Conservation (phyloP, 139 green algal genomes). For the Desmodesmus armatus region DNA sequence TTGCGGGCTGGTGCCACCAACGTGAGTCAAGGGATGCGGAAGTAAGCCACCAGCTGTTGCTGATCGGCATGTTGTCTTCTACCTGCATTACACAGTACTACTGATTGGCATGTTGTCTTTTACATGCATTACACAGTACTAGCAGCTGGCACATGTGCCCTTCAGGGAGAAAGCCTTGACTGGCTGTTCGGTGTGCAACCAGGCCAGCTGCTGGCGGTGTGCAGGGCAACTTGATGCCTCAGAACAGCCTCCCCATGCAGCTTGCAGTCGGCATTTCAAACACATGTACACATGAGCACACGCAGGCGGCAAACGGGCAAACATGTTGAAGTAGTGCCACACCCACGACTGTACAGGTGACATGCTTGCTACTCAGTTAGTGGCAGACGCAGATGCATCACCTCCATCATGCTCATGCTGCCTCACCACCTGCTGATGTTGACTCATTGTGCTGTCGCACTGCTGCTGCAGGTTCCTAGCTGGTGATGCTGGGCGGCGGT, state of each 20-base stretch:
- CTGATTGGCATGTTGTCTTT: background rate
- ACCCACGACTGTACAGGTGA: no score
- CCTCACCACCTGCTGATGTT: background rate
- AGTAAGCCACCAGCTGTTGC: background rate
- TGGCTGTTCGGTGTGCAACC: background rate
- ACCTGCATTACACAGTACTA: no score
- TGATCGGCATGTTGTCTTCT: background rate
- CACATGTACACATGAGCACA: no score
- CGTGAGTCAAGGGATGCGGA: constrained; percentile 79
- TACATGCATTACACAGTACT: no score
- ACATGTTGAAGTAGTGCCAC: no score
- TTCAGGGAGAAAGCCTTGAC: no score
- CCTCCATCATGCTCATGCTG: background rate
- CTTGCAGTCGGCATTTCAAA: no score
- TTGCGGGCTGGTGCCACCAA: constrained; percentile 78
- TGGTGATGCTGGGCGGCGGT: constrained; percentile 69
- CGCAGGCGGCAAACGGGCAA: no score
- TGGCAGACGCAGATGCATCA: background rate
- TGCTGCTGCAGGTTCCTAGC: constrained; percentile 73
- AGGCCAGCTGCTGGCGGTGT: background rate
- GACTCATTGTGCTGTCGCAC: background rate
- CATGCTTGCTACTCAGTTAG: background rate
- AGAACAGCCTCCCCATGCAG: no score
- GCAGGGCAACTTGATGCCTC: background rate
- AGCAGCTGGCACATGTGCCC: background rate